phyloP scores from a whole-genome alignment of 306 rosid genomes.

The Pueraria montana region DNA sequence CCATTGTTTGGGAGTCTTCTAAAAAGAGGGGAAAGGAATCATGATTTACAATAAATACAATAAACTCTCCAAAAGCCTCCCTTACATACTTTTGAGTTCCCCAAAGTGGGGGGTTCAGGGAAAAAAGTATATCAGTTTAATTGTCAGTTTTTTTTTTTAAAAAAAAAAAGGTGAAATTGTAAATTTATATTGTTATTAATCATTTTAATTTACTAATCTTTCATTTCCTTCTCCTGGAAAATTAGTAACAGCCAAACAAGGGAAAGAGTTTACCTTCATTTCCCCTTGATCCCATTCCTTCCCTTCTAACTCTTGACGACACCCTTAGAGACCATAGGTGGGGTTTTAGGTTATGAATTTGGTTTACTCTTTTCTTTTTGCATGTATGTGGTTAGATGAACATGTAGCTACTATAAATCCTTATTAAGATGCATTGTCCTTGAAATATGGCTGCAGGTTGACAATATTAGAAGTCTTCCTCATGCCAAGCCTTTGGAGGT shows the following conservation, averaged over 20 bases:
- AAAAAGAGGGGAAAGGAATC: background rate
- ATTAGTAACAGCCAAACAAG: conserved; percentile 20
- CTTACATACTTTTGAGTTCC: background rate
- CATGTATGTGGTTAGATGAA: conserved; percentile 20
- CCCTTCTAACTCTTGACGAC: background rate
- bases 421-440: conserved; percentile 35
- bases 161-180: background rate
- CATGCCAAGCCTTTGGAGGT: conserved; percentile 80
- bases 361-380: conserved; percentile 27
- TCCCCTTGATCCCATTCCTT: background rate
- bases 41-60: background rate
- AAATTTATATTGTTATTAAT: conserved; percentile 3
- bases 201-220: background rate
- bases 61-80: background rate
- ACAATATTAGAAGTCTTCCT: conserved; percentile 72
- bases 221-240: background rate
- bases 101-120: background rate
- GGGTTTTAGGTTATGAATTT: conserved; percentile 20
- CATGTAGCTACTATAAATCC: conserved; percentile 22
- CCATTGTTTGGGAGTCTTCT: conserved; percentile 1
- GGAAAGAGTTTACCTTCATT: background rate
- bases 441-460: conserved; percentile 66
- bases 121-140: background rate
- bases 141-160: background rate
- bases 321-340: background rate